These are phyloP conservation scores for Parathielavia appendiculata DNA, from an alignment of 495 filamentous ascomycete species.

Conservation along the genomic window DNA sequence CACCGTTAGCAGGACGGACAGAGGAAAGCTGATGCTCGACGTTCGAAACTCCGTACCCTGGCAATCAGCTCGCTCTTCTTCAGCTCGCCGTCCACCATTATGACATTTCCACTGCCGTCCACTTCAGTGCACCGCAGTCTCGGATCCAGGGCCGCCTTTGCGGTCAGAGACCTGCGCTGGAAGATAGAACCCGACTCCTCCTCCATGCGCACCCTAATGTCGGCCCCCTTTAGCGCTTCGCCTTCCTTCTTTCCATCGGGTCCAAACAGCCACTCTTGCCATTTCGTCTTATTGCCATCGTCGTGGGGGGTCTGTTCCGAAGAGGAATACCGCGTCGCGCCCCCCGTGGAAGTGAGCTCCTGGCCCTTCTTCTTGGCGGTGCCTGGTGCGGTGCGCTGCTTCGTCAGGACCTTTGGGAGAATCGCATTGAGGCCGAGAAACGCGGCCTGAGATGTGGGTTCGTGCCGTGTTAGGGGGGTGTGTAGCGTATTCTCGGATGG, in stretches of 20 bases:
- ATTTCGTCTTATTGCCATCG: constrained; percentile 37
- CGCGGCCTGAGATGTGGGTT: constrained; percentile 37
- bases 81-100: constrained; percentile 92
- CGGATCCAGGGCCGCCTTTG: constrained; percentile 72
- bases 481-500: constrained; percentile 11
- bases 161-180: constrained; percentile 57
- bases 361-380: constrained; percentile 4
- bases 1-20: neutral
- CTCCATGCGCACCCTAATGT: constrained; percentile 48
- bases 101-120: constrained; percentile 87
- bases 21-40: neutral
- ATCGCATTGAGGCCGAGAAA: constrained; percentile 44
- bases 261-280: constrained; percentile 55
- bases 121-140: constrained; percentile 90
- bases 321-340: constrained; percentile 34
- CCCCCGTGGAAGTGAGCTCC: constrained; percentile 13
- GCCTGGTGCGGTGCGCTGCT: constrained; percentile 14
- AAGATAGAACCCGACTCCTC: constrained; percentile 49
- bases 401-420: constrained; percentile 31
- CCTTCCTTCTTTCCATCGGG: constrained; percentile 29
- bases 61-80: constrained; percentile 95
- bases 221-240: constrained; percentile 44
- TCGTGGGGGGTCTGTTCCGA: constrained; percentile 34
- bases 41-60: constrained; percentile 56
- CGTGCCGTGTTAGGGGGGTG: constrained; percentile 20